Evolutionary conservation across 345 rosid genomes (phyloP), one percentile per base, ranked within the genome.

Genomic region (Camelina laxa): DNA sequence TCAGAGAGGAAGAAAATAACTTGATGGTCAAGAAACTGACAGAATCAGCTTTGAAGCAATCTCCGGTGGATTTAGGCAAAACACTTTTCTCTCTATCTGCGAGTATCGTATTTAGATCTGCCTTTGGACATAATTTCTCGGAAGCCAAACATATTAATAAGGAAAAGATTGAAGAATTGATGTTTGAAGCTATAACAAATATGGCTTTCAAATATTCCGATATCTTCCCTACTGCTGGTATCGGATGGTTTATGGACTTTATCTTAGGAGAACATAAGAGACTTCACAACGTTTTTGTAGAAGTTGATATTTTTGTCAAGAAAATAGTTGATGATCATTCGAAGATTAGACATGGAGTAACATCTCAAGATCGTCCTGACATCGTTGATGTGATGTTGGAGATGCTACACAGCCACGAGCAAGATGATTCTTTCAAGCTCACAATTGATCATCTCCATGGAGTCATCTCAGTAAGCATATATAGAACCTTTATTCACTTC

Each of bases 1-100:
- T 77, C 24, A 70, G 80, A 42, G 76, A 70, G 61, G 67, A 77
- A 70, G 76, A 77, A 24, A 63, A 14, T 56, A 24, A 63, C n/a
- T 70, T 70, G 72, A 12, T 77, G 72, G 3, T 77, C 72, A 71
- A 70, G 66, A 36, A 47, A 58, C 35, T 77, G 7, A 55, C 31
- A 19, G 61, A 63, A 39, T 47, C 31, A 4, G 76, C 76, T 53
- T 76, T 61, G 42, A 70, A 56, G 42, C 71, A 38, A 6, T 44
- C 80, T 16, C 76, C 76, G 0, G 76, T 77, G 31, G 41, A 77
- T 24, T 24, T 77, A 53, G 4, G 65, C 19, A 49, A 55, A 57
- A 47, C 35, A 3, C 53, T 77, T 5, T 63, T 55, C 36, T 21
- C 11, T 5, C 2, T 77, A 9, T 5, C 55, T 13, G 60, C 72